phyloP scores from a whole-genome alignment of 345 rosid species.

The Leavenworthia alabamica region DNA sequence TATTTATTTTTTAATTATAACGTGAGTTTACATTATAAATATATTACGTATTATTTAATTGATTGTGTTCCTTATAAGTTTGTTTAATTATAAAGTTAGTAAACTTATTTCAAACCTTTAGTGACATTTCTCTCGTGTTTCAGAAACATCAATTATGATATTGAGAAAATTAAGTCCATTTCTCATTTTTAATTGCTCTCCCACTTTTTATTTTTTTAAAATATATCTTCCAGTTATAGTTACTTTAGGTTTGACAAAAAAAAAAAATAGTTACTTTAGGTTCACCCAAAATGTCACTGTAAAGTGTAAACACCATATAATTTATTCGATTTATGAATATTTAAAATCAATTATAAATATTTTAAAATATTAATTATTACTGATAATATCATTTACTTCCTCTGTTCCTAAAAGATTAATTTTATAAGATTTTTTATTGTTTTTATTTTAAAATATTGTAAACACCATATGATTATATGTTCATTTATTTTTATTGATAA shows the following conservation, averaged over 20 bases:
- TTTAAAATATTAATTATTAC: neutral
- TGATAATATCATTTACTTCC: neutral
- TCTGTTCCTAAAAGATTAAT: too few species aligned
- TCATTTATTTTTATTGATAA: too few species aligned
- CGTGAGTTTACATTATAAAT: conserved; percentile 9
- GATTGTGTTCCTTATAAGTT: conserved; percentile 1
- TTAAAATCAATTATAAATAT: neutral
- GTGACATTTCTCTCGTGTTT: neutral
- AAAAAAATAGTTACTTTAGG: neutral
- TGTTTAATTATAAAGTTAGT: conserved; percentile 3
- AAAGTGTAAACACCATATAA: neutral
- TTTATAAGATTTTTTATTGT: too few species aligned
- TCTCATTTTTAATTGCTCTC: neutral
- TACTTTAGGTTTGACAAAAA: neutral
- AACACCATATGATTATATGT: too few species aligned
- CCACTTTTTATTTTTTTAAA: neutral
- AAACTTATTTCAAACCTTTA: neutral
- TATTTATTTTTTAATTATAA: conserved; percentile 5
- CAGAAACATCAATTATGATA: neutral
- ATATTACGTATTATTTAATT: conserved; percentile 3
- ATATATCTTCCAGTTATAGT: neutral
- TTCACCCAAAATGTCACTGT: neutral
- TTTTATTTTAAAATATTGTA: too few species aligned
- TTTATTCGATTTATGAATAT: neutral
- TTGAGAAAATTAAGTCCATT: neutral